Conservation (phyloP, 345 rosid genomes). For the Diplotaxis tenuifolia region DNA sequence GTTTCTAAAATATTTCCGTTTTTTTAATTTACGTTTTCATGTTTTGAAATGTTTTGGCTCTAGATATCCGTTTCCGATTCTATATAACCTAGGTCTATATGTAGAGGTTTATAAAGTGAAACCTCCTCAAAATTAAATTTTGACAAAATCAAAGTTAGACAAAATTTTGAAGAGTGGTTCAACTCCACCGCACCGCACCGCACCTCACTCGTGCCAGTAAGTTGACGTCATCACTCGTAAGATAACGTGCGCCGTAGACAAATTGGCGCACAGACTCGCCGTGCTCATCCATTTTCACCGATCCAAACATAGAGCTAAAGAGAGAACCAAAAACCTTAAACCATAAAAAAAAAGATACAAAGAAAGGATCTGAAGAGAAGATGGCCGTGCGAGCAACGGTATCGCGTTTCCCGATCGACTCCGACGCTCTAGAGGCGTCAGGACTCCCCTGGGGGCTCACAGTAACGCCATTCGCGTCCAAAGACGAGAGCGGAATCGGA, state of each 20-base stretch:
- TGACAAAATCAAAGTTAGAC: too few relatives aligned
- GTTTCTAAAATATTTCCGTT: too few relatives aligned
- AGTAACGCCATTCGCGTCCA: conserved; percentile 77
- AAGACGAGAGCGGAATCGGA: conserved; percentile 77
- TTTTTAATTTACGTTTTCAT: too few relatives aligned
- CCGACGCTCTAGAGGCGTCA: conserved; percentile 73
- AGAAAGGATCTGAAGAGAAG: neutral
- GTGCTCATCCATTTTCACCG: conserved; percentile 7
- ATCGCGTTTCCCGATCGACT: conserved; percentile 73
- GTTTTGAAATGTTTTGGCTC: too few relatives aligned
- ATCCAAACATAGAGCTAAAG: too few relatives aligned
- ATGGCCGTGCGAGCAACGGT: conserved; percentile 88
- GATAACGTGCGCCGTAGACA: conserved; percentile 21
- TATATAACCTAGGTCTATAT: too few relatives aligned
- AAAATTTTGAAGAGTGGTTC: neutral
- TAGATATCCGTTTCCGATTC: too few relatives aligned
- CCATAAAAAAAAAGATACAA: neutral
- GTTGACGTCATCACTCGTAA: neutral
- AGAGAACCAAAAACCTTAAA: conserved; percentile 2
- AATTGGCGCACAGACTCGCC: conserved; percentile 22
- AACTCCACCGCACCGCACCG: neutral
- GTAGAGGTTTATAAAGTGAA: too few relatives aligned
- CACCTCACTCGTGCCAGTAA: neutral
- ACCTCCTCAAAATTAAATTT: too few relatives aligned
- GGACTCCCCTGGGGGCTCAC: conserved; percentile 95